Evolutionary conservation across 768 basidiomycete species (phyloP), one percentile per base, ranked within the genome.

Genomic region (Astraeus odoratus): DNA sequence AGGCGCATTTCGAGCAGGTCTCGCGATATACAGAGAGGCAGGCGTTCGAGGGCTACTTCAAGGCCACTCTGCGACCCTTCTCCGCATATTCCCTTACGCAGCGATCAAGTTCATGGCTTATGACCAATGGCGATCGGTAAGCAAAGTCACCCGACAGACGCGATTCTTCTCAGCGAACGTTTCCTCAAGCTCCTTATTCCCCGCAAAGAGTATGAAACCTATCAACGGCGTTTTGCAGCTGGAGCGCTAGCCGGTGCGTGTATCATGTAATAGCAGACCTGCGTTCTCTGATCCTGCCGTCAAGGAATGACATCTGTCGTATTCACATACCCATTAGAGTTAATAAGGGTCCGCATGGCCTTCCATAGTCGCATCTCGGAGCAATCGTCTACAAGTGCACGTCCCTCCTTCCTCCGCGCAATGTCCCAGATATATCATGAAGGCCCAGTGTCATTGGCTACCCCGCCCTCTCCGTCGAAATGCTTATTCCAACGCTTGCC

Each of bases 41-140:
- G 96, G 96, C 3, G 47, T 82, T 10, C 73, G 83, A 42, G 94
- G 93, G 0, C 72, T 98, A 30, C 81, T 95, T 48, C 94, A 96
- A 72, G 96, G 96, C 6, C 96, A 99, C 64, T 93, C 93, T 12
- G 88, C 91, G 26, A 99, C 96, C 3, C 74, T 99, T 40, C 67
- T 96, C 38, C 82, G 96, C 46, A 85, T 97, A 56, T 95, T 96
- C 63, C 96, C 96, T 7, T 97, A 98, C 58, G 96, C 96, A 23
- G 90, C 84, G 48, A 87, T 98, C 66, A 96, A 94, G 65, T 99
- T 92, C 59, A 92, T 97, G 83, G 80, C 87, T 4, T 99, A 97
- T 60, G 95, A 97, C 64, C 80, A 88, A 60, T 70, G 87, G 46
- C 86, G 89, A 65, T 59, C 77, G 50, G 90, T 94, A 53, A 57